A percentile compares a stretch with the other conserved stretches of the same genome.
These are phyloP conservation scores for Boletus huronensis DNA, from an alignment of 768 basidiomycete genomes.

Conservation along the genomic window DNA sequence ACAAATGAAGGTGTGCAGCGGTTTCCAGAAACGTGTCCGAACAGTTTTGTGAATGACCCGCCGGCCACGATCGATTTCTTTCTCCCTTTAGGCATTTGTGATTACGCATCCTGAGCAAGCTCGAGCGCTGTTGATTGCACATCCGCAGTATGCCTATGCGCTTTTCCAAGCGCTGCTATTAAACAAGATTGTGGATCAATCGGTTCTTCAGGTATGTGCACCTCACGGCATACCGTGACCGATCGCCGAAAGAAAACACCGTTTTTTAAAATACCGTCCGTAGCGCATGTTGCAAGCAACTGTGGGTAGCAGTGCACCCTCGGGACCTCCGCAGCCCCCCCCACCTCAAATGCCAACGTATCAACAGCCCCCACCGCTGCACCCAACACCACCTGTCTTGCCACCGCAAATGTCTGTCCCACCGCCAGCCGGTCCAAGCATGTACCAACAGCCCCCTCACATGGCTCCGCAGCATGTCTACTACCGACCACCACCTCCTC, in stretches of 20 bases:
- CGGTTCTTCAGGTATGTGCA: conserved; percentile 67
- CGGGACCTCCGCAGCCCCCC: conserved; percentile 31
- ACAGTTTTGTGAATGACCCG: conserved; percentile 21
- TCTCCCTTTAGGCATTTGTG: conserved; percentile 76
- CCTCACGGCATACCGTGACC: conserved; percentile 5
- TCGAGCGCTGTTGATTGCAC: conserved; percentile 65
- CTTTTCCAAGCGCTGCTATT: conserved; percentile 91
- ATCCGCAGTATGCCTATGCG: conserved; percentile 95
- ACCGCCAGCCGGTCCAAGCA: conserved; percentile 26
- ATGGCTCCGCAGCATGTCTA: conserved; percentile 31
- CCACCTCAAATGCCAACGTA: conserved; percentile 31
- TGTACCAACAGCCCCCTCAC: conserved; percentile 33
- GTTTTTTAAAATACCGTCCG: conserved; percentile 12
- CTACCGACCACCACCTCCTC: conserved; percentile 25
- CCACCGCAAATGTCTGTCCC: conserved; percentile 31
- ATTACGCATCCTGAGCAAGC: conserved; percentile 91
- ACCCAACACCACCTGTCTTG: conserved; percentile 34
- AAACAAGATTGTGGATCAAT: conserved; percentile 90
- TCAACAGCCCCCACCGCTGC: conserved; percentile 30
- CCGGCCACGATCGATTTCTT: conserved; percentile 6
- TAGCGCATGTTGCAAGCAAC: conserved; percentile 53
- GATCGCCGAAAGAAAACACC: not conserved
- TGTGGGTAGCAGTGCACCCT: conserved; percentile 25
- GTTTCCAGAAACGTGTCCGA: conserved; percentile 17
- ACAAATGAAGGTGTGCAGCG: conserved; percentile 88